Conservation (phyloP, 2,329 filamentous ascomycete species). For the Colletotrichum magnum region DNA sequence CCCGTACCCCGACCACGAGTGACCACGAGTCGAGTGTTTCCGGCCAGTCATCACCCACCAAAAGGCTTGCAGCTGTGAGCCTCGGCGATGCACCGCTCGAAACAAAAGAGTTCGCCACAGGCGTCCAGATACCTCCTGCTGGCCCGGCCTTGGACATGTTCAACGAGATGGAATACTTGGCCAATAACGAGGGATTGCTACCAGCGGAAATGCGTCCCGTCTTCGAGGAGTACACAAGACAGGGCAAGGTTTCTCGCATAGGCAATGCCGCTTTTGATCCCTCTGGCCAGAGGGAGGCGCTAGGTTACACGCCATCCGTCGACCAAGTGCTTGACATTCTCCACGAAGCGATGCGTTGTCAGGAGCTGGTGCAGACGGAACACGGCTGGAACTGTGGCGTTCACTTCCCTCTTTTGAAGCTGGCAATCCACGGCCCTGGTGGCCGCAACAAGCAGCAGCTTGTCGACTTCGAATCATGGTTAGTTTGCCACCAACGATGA, state of each 20-base stretch:
- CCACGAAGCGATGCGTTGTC: constrained; percentile 5
- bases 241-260: constrained; percentile 2
- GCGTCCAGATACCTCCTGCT: constrained; percentile 11
- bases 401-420: constrained; percentile 11
- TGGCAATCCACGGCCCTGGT: constrained; percentile 2
- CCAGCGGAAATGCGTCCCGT: constrained; percentile 7
- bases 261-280: constrained; percentile 3
- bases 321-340: constrained; percentile 3
- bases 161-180: constrained; percentile 6
- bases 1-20: not conserved
- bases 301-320: constrained; percentile 2
- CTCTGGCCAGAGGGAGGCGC: not conserved
- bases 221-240: constrained; percentile 2
- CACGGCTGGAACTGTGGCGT: constrained; percentile 11
- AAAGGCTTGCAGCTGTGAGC: constrained; percentile 11
- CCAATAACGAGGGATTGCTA: not conserved
- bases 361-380: constrained; percentile 15
- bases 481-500: not conserved
- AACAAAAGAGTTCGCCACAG: not conserved
- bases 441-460: constrained; percentile 7
- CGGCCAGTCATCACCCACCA: constrained; percentile 6
- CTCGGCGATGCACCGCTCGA: constrained; percentile 1
- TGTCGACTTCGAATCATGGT: constrained; percentile 13
- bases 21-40: constrained; percentile 4
- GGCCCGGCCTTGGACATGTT: constrained; percentile 10